Evolutionary conservation across 768 basidiomycete species (phyloP).

Genomic region (Rhizopogon sp.): DNA sequence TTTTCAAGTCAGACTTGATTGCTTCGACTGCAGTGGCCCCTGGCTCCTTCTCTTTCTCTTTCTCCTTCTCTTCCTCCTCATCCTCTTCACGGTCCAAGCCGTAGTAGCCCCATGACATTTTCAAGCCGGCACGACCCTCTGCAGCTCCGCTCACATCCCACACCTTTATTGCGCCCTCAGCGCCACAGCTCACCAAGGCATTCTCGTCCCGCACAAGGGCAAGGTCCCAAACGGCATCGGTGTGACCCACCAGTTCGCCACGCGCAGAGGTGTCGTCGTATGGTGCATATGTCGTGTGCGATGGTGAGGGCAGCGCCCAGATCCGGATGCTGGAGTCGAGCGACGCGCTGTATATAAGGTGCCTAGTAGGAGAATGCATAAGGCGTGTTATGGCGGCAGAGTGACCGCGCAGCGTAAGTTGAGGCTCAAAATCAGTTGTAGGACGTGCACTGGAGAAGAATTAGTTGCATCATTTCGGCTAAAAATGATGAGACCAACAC

Average conservation of each 20-base stretch:
- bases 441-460: conserved; percentile 47
- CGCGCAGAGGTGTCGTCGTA: conserved; percentile 77
- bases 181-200: conserved; percentile 83
- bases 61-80: conserved; percentile 32
- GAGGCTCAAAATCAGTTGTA: conserved; percentile 87
- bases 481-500: conserved; percentile 49
- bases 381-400: conserved; percentile 87
- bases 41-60: conserved; percentile 49
- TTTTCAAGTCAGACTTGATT: conserved; percentile 76
- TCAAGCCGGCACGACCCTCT: conserved; percentile 55
- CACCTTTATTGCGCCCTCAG: conserved; percentile 89
- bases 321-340: conserved; percentile 90
- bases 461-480: conserved; percentile 7
- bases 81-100: conserved; percentile 48
- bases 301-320: conserved; percentile 74
- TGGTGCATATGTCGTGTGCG: conserved; percentile 87
- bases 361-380: conserved; percentile 70
- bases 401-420: conserved; percentile 90
- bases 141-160: conserved; percentile 81
- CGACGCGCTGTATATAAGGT: conserved; percentile 85
- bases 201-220: conserved; percentile 79
- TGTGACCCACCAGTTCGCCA: conserved; percentile 85
- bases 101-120: conserved; percentile 75
- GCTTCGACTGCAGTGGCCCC: conserved; percentile 84
- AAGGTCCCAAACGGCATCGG: conserved; percentile 96